Evolutionary conservation across 805 yeast species (phyloP).

Genomic region (Lipomyces yamanashiensis): DNA sequence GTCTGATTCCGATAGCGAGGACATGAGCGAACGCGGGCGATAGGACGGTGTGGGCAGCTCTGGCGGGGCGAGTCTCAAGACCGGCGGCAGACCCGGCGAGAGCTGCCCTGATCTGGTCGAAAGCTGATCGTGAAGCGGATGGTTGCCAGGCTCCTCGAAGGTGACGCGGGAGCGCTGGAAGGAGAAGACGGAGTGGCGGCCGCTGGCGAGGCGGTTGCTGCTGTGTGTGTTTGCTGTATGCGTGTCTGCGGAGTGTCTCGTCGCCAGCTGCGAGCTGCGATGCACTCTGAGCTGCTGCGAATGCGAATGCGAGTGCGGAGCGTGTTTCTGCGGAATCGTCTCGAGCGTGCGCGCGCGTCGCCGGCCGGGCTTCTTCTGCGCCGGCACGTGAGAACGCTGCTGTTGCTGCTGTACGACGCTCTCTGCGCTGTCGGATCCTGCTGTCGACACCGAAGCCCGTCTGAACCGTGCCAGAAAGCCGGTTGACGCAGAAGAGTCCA

Average conservation of each 20-base stretch:
- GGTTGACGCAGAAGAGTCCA: constrained; percentile 20
- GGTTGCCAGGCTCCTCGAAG: constrained; percentile 33
- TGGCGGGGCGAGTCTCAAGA: background rate
- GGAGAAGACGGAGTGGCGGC: constrained; percentile 5
- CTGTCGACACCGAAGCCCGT: constrained; percentile 30
- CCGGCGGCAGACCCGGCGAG: background rate
- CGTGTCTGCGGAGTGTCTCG: background rate
- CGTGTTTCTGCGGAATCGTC: constrained; percentile 33
- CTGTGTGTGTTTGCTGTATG: background rate
- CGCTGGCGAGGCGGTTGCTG: background rate
- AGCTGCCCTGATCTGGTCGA: background rate
- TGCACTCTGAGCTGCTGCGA: background rate
- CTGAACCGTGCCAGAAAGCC: constrained; percentile 28
- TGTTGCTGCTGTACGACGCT: constrained; percentile 1
- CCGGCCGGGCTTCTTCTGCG: constrained; percentile 14
- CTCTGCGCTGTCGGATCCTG: constrained; percentile 17
- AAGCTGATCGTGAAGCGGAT: constrained; percentile 32
- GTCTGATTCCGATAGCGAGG: constrained; percentile 30
- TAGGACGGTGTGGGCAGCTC: background rate
- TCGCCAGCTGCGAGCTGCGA: constrained; percentile 2
- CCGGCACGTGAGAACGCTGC: background rate
- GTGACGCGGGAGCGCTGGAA: constrained; percentile 35
- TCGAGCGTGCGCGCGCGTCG: constrained; percentile 36
- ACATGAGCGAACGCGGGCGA: constrained; percentile 33
- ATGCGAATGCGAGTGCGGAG: constrained; percentile 2